phyloP scores from a whole-genome alignment of 345 rosid species.

The Citrus mangshanensis region DNA sequence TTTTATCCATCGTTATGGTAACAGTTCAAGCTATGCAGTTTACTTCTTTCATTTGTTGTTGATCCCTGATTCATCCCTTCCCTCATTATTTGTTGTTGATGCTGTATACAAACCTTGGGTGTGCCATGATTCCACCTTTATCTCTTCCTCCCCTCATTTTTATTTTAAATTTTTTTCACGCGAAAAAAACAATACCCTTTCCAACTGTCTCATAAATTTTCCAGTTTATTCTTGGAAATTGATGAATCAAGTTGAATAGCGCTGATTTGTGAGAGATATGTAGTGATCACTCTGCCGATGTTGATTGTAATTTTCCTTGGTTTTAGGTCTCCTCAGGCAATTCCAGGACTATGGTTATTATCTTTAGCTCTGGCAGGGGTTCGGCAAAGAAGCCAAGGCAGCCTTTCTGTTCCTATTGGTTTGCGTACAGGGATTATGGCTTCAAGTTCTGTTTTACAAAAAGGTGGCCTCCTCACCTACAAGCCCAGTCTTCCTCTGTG shows the following conservation, averaged over 20 bases:
- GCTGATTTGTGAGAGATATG: background rate
- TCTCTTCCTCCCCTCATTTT: background rate
- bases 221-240: background rate
- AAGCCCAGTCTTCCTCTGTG: constrained; percentile 45
- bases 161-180: background rate
- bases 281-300: background rate
- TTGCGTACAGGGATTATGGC: constrained; percentile 66
- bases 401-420: constrained; percentile 66
- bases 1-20: background rate
- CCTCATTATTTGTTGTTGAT: background rate
- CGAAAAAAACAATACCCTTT: background rate
- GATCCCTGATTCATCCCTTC: background rate
- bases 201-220: background rate
- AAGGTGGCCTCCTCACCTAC: constrained; percentile 57
- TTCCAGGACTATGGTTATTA: constrained; percentile 78
- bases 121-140: background rate
- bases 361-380: constrained; percentile 67
- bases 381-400: constrained; percentile 59
- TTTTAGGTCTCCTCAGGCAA: constrained; percentile 64
- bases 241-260: background rate
- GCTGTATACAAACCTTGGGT: background rate
- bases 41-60: background rate
- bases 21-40: background rate
- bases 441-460: constrained; percentile 58
- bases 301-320: background rate